A percentile compares a stretch with the other conserved stretches of the same genome.
phyloP scores from a whole-genome alignment of 2,329 filamentous ascomycete species.

The Colletotrichum eremochloae region DNA sequence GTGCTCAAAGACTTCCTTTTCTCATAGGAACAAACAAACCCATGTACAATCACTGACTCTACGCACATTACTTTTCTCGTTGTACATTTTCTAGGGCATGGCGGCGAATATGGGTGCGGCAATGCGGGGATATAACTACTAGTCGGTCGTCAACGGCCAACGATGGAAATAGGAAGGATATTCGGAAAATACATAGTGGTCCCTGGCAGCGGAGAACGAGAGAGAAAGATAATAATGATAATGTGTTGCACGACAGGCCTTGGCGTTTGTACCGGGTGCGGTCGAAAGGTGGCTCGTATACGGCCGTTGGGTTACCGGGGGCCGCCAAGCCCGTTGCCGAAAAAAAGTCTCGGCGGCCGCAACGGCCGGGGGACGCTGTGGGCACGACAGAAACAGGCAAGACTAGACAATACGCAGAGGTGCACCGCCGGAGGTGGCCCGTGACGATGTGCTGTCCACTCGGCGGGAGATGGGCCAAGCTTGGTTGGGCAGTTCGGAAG shows the following conservation, averaged over 20 bases:
- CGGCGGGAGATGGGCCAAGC: slow-evolving; percentile 16
- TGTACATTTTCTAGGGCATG: slow-evolving; percentile 28
- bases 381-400: not conserved
- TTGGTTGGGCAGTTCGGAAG: slow-evolving; percentile 17
- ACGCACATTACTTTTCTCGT: slow-evolving; percentile 27
- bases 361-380: not conserved
- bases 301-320: slow-evolving; percentile 10
- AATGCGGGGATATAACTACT: not conserved
- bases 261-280: not conserved
- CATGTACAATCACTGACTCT: slow-evolving; percentile 27
- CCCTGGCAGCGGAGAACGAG: not conserved
- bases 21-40: slow-evolving; percentile 54
- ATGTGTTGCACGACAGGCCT: slow-evolving; percentile 22
- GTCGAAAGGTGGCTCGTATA: not conserved
- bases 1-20: slow-evolving; percentile 94
- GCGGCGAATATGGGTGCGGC: slow-evolving; percentile 12
- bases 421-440: slow-evolving; percentile 26
- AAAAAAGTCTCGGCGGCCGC: slow-evolving; percentile 28
- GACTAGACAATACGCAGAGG: not conserved
- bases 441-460: slow-evolving; percentile 16
- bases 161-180: not conserved
- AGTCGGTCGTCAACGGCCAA: not conserved
- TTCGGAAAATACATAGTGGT: slow-evolving; percentile 16
- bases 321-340: slow-evolving; percentile 28
- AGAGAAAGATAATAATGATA: slow-evolving; percentile 27